Evolutionary conservation across 495 filamentous ascomycete genomes (phyloP), one percentile per base, ranked within the genome.

Genomic region (Podospora conica): DNA sequence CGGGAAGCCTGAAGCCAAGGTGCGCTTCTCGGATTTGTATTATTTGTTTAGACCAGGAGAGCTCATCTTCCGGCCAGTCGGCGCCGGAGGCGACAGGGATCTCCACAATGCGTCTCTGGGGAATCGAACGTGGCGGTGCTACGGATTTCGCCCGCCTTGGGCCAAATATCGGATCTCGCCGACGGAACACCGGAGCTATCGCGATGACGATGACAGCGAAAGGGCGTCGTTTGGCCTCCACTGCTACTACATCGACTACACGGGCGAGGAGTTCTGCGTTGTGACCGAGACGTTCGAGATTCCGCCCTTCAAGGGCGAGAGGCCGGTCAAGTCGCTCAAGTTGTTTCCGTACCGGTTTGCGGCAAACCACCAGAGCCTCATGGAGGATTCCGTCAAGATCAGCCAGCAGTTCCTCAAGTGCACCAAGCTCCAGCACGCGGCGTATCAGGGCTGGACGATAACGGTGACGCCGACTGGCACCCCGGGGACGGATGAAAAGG

Each of bases 331-430:
- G 3, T 75, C 77, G 5, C 80, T 91, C 18, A 69, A 79, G 1
- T 79, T 81, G 0, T 88, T 80, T 58, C 88, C 88, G 0, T 68
- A 88, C 0, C 75, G 77, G 6, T 87, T 82, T 64, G 86, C 87
- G 66, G 56, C 73, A 66, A 59, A 59, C 58, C 27, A 28, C 24
- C 29, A 59, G 58, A 6, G 29, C 2, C 24, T 59, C 0, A 21
- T 21, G 25, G 25, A 3, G 2, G 29, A 59, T 3, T 21, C 27
- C 12, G 20, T 31, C 0, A 29, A 59, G 11, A 7, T 33, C 12
- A 29, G 27, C 57, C 57, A 29, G 8, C 23, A 20, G 8, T 59
- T 59, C n/a, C 9, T 59, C 25, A 6, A 29, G 0, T 31, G n/a
- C 25, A 59, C 27, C 25, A 59, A 59, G 58, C 18, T 22, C 21